Evolutionary conservation across 2,329 filamentous ascomycete species (phyloP), one percentile per base, ranked within the genome.

Genomic region (Colletotrichum noveboracense): DNA sequence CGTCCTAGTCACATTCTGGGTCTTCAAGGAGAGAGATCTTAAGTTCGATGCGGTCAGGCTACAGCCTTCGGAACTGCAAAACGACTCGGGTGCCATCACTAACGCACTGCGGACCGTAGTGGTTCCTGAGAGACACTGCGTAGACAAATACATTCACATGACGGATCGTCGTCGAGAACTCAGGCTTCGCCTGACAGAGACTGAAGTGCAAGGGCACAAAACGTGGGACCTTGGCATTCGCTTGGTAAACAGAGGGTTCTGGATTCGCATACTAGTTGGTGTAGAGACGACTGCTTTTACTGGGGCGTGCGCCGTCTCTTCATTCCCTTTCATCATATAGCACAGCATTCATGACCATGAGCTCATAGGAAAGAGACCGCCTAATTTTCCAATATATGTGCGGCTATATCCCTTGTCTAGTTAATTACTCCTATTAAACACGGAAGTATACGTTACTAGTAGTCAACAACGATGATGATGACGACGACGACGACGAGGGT

Each of bases 351-450:
- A 61, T 32, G 18, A 8, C 2, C 2, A 12, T 60, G 16, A 30
- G 1, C 9, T 7, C 0, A 16, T 32, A 6, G 30, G 16, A 16
- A 34, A 24, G 14, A 38, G 36, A 38, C 36, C 14, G 14, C 0
- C 0, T 38, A 5, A 36, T 36, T 0, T 16, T 36, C 4, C 34
- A 0, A 0, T 0, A 7, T 36, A 36, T 0, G 2, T 16, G 14
- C 14, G 0, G 34, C 34, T 36, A 16, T 14, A 34, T 36, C 14
- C 0, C 14, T 36, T 36, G 14, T 8, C 0, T 0, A 4, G 14
- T 16, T 36, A 36, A 36, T 36, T 0, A 16, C 14, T 36, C 0
- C 34, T 0, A 36, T 36, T 16, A 8, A 36, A 7, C 14, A 36
- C 14, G 14, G 34, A n/a, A n/a, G n/a, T n/a, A n/a, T n/a, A n/a